Percentiles rank a stretch among this genome's conserved stretches.
Evolutionary conservation across 345 rosid species (phyloP).

Genomic region (Murraya koenigii): DNA sequence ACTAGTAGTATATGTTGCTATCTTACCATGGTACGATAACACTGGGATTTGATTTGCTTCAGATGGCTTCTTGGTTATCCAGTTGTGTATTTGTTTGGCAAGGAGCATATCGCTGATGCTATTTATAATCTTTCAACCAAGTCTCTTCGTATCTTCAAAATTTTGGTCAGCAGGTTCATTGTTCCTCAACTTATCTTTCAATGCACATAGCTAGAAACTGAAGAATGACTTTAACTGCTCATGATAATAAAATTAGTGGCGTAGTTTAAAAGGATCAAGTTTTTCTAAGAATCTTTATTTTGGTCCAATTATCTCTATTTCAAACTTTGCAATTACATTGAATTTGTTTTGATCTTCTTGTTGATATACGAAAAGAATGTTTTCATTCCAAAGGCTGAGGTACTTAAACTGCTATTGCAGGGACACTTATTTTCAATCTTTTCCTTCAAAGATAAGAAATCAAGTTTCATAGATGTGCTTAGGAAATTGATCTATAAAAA

Average conservation of each 20-base stretch:
- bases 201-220: not conserved
- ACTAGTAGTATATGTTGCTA: not conserved
- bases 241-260: not conserved
- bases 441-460: not conserved
- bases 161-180: constrained; percentile 61
- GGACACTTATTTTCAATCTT: not conserved
- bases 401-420: not conserved
- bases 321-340: no score
- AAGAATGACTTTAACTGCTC: not conserved
- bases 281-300: not conserved
- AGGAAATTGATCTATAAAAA: not conserved
- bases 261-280: not conserved
- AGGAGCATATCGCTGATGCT: constrained; percentile 74
- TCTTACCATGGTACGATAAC: constrained; percentile 6
- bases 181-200: not conserved
- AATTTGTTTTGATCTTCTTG: not conserved
- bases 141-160: constrained; percentile 68
- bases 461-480: not conserved
- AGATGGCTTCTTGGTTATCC: constrained; percentile 98
- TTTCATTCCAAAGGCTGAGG: not conserved
- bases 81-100: constrained; percentile 80
- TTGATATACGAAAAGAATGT: not conserved
- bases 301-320: not conserved
- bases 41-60: constrained; percentile 23
- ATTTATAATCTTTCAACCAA: constrained; percentile 83